Evolutionary conservation across 805 yeast species (phyloP).

Genomic region (Zygoascus bituminiphila): DNA sequence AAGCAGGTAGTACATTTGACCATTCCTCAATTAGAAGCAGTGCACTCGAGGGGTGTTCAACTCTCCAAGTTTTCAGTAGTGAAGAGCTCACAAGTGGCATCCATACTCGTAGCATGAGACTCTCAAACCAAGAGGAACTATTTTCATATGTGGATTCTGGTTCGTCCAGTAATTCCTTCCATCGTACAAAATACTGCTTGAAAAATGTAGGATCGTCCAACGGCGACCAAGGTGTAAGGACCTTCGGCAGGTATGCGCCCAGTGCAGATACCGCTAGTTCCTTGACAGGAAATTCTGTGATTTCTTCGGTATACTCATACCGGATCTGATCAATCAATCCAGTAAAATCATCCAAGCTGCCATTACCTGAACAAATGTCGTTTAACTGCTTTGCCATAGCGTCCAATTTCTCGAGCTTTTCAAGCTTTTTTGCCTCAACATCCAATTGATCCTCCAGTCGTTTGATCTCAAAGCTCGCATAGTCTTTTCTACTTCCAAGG

Average conservation of each 20-base stretch:
- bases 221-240: constrained; percentile 34
- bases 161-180: constrained; percentile 21
- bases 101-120: constrained; percentile 32
- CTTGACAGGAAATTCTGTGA: constrained; percentile 16
- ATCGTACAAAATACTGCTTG: constrained; percentile 25
- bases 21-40: constrained; percentile 36
- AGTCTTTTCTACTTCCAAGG: constrained; percentile 21
- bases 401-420: constrained; percentile 33
- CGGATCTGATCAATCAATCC: constrained; percentile 20
- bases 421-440: constrained; percentile 21
- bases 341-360: constrained; percentile 15
- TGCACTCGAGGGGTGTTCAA: constrained; percentile 33
- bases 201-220: constrained; percentile 27
- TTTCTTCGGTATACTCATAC: constrained; percentile 14
- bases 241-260: constrained; percentile 10
- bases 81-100: constrained; percentile 26
- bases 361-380: constrained; percentile 17
- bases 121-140: constrained; percentile 27
- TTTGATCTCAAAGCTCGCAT: constrained; percentile 14
- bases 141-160: constrained; percentile 2
- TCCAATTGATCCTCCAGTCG: constrained; percentile 9
- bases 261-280: constrained; percentile 22
- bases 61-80: constrained; percentile 32
- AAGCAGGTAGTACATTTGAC: constrained; percentile 31
- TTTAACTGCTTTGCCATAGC: constrained; percentile 13